phyloP scores from a whole-genome alignment of 176 grass and related monocot genomes.

The Coix lacrymajobi region DNA sequence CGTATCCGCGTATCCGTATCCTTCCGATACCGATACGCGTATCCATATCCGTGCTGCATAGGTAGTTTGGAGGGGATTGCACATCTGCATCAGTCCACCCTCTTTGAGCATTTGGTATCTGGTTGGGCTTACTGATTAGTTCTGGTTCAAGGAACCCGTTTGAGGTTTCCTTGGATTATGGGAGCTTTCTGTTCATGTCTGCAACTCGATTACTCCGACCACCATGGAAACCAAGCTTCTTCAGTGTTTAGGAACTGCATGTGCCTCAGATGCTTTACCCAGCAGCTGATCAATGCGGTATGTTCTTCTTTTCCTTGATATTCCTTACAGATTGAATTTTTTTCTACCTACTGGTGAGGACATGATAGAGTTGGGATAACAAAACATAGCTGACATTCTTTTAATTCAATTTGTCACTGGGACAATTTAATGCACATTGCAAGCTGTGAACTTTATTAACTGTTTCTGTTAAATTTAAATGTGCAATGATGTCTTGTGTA shows the following conservation, averaged over 20 bases:
- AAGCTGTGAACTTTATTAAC: not conserved
- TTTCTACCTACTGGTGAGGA: not conserved
- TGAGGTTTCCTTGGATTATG: conserved; percentile 39
- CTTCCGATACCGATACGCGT: no score
- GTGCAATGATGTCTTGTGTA: not conserved
- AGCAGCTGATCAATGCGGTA: conserved; percentile 73
- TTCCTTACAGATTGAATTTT: not conserved
- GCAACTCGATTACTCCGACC: conserved; percentile 50
- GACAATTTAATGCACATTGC: not conserved
- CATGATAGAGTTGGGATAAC: not conserved
- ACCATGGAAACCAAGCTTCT: conserved; percentile 37
- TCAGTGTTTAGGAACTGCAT: conserved; percentile 47
- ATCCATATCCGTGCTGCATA: no score
- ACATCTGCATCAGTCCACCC: no score
- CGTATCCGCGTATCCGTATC: no score
- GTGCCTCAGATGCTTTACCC: conserved; percentile 76
- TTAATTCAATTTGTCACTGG: not conserved
- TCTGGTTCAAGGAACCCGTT: not conserved
- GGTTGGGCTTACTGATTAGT: no score
- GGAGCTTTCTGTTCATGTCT: conserved; percentile 85
- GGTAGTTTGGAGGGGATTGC: no score
- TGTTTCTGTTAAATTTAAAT: not conserved
- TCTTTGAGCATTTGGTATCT: no score
- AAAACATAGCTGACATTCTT: not conserved
- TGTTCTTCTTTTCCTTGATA: not conserved